Evolutionary conservation across 768 basidiomycete species (phyloP).

Genomic region (Lactarius indigo): DNA sequence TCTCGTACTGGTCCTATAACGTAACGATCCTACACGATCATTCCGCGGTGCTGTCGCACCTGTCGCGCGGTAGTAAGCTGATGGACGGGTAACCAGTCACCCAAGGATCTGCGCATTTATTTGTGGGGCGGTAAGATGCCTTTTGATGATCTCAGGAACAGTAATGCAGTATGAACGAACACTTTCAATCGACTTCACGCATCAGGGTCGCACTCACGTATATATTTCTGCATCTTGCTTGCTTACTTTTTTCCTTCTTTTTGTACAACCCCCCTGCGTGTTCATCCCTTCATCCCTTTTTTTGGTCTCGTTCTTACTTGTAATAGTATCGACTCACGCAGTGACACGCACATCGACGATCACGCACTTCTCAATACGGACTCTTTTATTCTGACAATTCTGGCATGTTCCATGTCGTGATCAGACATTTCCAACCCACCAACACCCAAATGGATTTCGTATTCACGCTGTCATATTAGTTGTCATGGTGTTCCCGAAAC

Average conservation of each 20-base stretch:
- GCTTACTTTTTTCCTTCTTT: not conserved
- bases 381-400: not conserved
- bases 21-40: not conserved
- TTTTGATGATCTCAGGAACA: not conserved
- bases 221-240: not conserved
- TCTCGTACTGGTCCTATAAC: conserved; percentile 1
- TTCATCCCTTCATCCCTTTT: not conserved
- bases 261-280: not conserved
- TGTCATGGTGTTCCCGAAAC: not conserved
- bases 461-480: not conserved
- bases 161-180: not conserved
- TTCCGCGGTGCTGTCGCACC: not conserved
- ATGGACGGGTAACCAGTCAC: not conserved
- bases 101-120: not conserved
- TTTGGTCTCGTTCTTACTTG: not conserved
- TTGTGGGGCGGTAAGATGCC: not conserved
- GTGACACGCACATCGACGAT: not conserved
- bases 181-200: not conserved
- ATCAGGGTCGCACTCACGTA: not conserved
- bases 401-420: not conserved
- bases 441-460: not conserved
- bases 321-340: not conserved
- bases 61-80: not conserved
- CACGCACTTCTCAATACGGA: not conserved
- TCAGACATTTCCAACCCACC: not conserved